These are phyloP conservation scores for Cinnamomum chago DNA, from an alignment of 164 flowering plant species.

Conservation along the genomic window DNA sequence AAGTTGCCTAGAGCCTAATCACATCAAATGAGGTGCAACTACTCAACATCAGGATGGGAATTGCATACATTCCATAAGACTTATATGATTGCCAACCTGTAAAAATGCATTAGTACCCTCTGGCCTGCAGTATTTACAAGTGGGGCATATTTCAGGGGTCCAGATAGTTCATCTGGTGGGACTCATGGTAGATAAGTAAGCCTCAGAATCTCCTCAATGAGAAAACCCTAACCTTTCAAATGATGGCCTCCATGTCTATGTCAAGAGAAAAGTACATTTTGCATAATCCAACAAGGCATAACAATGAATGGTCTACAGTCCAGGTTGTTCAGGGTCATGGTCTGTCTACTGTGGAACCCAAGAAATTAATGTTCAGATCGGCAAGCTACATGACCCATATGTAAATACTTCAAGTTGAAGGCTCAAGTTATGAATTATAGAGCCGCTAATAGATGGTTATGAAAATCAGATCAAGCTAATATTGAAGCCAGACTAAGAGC, in stretches of 20 bases:
- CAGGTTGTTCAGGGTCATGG: too few relatives aligned
- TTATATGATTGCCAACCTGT: not conserved
- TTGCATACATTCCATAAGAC: not conserved
- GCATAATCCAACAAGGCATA: too few relatives aligned
- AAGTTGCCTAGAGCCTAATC: slow-evolving; percentile 63
- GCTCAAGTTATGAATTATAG: not conserved
- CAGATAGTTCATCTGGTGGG: not conserved
- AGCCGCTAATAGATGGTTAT: too few relatives aligned
- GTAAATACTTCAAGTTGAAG: not conserved
- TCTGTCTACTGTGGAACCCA: not conserved
- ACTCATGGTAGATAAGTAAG: not conserved
- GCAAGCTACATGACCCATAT: not conserved
- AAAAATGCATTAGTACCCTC: not conserved
- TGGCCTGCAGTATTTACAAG: not conserved
- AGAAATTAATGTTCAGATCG: not conserved
- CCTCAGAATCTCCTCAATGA: not conserved
- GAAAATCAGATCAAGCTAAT: too few relatives aligned
- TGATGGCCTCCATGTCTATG: too few relatives aligned
- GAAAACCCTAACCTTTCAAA: too few relatives aligned
- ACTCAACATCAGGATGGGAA: slow-evolving; percentile 1
- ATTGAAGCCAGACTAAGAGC: too few relatives aligned
- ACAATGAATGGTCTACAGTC: too few relatives aligned
- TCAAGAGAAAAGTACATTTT: too few relatives aligned
- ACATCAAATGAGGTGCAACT: not conserved
- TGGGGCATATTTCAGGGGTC: not conserved